A percentile compares a stretch with the other conserved stretches of the same genome.
Evolutionary conservation across 768 basidiomycete genomes (phyloP).

Genomic region (Clitopilus hobsonii): DNA sequence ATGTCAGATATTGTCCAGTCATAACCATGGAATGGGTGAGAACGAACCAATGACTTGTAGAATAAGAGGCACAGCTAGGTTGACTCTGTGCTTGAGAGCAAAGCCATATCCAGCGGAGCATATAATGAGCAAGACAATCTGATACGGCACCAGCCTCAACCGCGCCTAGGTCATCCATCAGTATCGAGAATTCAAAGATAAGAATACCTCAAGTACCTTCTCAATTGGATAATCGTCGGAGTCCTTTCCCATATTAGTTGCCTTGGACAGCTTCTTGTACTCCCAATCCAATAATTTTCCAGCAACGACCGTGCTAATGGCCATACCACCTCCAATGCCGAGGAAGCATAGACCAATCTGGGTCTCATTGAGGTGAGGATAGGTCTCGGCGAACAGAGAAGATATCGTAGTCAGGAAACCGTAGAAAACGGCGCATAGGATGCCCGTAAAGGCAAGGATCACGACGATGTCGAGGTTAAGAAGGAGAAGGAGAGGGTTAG

Average conservation of each 20-base stretch:
- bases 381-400: slow-evolving; percentile 51
- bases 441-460: slow-evolving; percentile 45
- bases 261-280: slow-evolving; percentile 39
- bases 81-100: slow-evolving; percentile 45
- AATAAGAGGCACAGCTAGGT: slow-evolving; percentile 51
- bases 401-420: slow-evolving; percentile 58
- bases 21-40: background rate
- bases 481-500: slow-evolving; percentile 55
- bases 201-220: slow-evolving; percentile 19
- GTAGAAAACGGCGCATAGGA: slow-evolving; percentile 54
- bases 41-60: slow-evolving; percentile 31
- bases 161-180: slow-evolving; percentile 34
- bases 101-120: slow-evolving; percentile 57
- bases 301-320: slow-evolving; percentile 50
- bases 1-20: background rate
- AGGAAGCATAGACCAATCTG: slow-evolving; percentile 76
- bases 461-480: slow-evolving; percentile 51
- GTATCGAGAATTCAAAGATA: background rate
- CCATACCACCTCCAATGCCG: slow-evolving; percentile 68
- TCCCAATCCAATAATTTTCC: slow-evolving; percentile 67
- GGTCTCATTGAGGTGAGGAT: slow-evolving; percentile 57
- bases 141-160: slow-evolving; percentile 39
- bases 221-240: slow-evolving; percentile 53
- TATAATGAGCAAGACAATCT: slow-evolving; percentile 31
- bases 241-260: slow-evolving; percentile 22